Percentiles rank a stretch among this genome's conserved stretches.
Conservation (phyloP, 805 yeast species). For the Myxozyma geophila region DNA sequence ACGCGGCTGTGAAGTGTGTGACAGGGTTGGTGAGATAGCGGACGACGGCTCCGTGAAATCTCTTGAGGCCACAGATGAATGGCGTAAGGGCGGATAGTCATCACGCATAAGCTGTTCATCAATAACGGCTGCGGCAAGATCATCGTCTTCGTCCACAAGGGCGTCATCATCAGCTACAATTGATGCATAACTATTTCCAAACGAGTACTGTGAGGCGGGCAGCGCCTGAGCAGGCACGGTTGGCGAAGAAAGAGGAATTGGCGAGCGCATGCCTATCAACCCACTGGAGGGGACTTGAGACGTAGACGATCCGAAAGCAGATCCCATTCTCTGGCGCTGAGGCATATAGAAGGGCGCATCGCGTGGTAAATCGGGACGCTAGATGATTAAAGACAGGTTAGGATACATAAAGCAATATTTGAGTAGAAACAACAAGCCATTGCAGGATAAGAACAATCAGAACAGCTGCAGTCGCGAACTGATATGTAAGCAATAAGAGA, state of each 20-base stretch:
- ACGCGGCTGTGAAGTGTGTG: slow-evolving; percentile 25
- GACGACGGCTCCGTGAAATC: slow-evolving; percentile 7
- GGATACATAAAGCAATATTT: not conserved
- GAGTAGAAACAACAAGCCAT: not conserved
- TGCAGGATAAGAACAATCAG: not conserved
- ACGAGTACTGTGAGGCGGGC: slow-evolving; percentile 16
- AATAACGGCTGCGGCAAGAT: slow-evolving; percentile 5
- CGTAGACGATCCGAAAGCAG: slow-evolving; percentile 25
- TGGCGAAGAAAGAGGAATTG: slow-evolving; percentile 12
- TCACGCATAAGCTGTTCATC: slow-evolving; percentile 15
- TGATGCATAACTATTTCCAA: slow-evolving; percentile 23
- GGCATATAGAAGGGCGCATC: slow-evolving; percentile 24
- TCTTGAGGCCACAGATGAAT: not conserved
- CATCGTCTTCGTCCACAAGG: slow-evolving; percentile 15
- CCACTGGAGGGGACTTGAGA: slow-evolving; percentile 4
- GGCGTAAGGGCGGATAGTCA: slow-evolving; percentile 11
- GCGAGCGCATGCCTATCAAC: slow-evolving; percentile 28
- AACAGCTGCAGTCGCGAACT: no score
- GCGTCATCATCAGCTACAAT: slow-evolving; percentile 4
- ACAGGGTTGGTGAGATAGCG: slow-evolving; percentile 26
- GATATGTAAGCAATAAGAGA: not conserved
- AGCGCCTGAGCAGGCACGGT: slow-evolving; percentile 1
- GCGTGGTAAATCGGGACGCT: slow-evolving; percentile 30
- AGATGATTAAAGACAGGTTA: not conserved
- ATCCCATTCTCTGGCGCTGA: slow-evolving; percentile 22